A percentile compares a stretch with the other conserved stretches of the same genome.
These are phyloP conservation scores for Yamadazyma atlantica DNA, from an alignment of 1,139 yeast species.

Conservation along the genomic window DNA sequence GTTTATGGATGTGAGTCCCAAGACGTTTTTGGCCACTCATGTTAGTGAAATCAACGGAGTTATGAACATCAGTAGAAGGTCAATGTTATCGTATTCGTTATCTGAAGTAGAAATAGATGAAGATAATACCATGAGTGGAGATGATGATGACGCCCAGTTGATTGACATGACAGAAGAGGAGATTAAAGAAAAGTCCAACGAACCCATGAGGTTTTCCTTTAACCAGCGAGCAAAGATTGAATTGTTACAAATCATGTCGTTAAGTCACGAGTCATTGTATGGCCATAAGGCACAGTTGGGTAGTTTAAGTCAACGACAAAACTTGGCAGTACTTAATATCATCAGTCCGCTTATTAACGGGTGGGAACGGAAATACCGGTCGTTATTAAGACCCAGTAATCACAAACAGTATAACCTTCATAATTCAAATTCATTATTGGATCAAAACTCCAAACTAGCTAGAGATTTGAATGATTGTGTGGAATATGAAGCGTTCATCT, in stretches of 20 bases:
- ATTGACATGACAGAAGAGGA: conserved; percentile 40
- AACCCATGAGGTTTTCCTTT: conserved; percentile 47
- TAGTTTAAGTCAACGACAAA: conserved; percentile 58
- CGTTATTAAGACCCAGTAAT: conserved; percentile 50
- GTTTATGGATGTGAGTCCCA: conserved; percentile 68
- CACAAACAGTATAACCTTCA: conserved; percentile 24
- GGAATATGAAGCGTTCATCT: conserved; percentile 69
- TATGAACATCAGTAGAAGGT: conserved; percentile 66
- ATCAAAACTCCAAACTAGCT: conserved; percentile 36
- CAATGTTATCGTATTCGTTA: conserved; percentile 66
- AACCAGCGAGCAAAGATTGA: conserved; percentile 79
- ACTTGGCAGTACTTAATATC: conserved; percentile 67
- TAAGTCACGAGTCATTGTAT: conserved; percentile 83
- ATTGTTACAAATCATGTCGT: conserved; percentile 70
- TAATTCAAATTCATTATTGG: conserved; percentile 31
- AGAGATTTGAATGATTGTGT: conserved; percentile 43
- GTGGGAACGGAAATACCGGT: conserved; percentile 70
- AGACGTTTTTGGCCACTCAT: conserved; percentile 80
- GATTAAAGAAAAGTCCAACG: conserved; percentile 28
- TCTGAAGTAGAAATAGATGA: conserved; percentile 61
- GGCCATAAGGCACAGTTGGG: conserved; percentile 61
- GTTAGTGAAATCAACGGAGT: conserved; percentile 77
- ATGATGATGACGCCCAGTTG: conserved; percentile 32
- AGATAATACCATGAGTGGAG: conserved; percentile 34
- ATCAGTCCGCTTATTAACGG: conserved; percentile 73